phyloP scores from a whole-genome alignment of 495 filamentous ascomycete species.

The Xylaria flabelliformis region DNA sequence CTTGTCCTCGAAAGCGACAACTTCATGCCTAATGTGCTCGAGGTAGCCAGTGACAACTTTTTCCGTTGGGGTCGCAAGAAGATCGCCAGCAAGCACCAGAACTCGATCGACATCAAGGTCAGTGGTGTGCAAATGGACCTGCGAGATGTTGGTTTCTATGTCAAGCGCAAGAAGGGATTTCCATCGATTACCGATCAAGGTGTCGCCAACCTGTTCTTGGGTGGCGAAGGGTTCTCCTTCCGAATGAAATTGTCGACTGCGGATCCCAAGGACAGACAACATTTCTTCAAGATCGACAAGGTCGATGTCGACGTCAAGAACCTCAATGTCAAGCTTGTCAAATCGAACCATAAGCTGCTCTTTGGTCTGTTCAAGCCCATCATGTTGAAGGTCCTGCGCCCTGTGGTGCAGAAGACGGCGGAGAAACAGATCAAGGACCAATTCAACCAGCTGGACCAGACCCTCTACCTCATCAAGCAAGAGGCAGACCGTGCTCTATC shows the following conservation, averaged over 20 bases:
- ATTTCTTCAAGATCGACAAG: constrained; percentile 94
- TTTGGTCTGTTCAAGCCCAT: constrained; percentile 90
- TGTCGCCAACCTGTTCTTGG: constrained; percentile 88
- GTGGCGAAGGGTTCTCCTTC: constrained; percentile 88
- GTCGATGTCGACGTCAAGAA: constrained; percentile 84
- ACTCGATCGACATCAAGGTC: constrained; percentile 81
- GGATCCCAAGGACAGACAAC: constrained; percentile 73
- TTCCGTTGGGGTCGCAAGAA: constrained; percentile 93
- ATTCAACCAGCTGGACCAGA: constrained; percentile 70
- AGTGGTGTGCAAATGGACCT: constrained; percentile 91
- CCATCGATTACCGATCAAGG: constrained; percentile 88
- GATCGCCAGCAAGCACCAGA: constrained; percentile 72
- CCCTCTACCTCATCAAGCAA: constrained; percentile 75
- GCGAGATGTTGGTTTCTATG: constrained; percentile 89
- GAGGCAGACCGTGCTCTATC: constrained; percentile 78
- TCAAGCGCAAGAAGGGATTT: constrained; percentile 96
- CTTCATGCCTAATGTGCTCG: constrained; percentile 92
- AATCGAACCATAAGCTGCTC: constrained; percentile 92
- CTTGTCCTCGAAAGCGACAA: constrained; percentile 95
- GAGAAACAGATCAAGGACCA: constrained; percentile 87
- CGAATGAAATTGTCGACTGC: constrained; percentile 87
- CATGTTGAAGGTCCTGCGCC: constrained; percentile 81
- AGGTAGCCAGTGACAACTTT: constrained; percentile 92
- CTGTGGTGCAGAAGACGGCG: constrained; percentile 81
- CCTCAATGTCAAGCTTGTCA: constrained; percentile 86